Base-by-base conservation (phyloP, 106 monocot species). In the Dioscorea zingiberensis region DNA sequence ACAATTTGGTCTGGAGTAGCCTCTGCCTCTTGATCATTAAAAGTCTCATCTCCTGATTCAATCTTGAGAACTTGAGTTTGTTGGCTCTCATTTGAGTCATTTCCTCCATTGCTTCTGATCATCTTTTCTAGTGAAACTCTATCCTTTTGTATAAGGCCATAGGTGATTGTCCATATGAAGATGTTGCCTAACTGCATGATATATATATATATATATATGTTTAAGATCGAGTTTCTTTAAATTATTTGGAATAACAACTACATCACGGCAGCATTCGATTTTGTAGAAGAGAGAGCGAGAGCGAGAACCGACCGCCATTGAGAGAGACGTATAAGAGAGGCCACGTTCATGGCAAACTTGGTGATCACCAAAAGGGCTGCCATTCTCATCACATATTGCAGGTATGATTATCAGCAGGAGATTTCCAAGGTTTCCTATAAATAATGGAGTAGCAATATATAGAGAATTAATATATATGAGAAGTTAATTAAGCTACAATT, bases 91-190 rank as follows among this genome's bases (percentile, higher is more conserved):
- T 76, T 58, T 17, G 32, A 3, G 12, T 55, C 21, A 17, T 28
- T 19, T 16, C 5, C 29, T n/a, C 57, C 27, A 13, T 29, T 18
- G 25, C 24, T 47, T 4, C 38, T 38, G n/a, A n/a, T n/a, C 26
- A 71, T 66, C 46, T 48, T 73, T 16, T 59, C 62, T 54, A 61
- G 62, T 9, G 61, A 9, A 18, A 44, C 30, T 17, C 70, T 72
- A 14, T 78, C 58, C 15, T 55, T 74, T 63, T 65, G 85, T 68
- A 93, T 88, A 3, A 88, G 73, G 65, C 85, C 71, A 54, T 78
- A 88, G 17, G 87, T 64, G 29, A 85, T 71, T 3, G 93, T 85
- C 93, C 93, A 93, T 73, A 93, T 82, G 77, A 63, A 79, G 64
- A 93, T 69, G 54, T 82, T 82, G 27, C 93, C 88, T 59, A 93